These are phyloP conservation scores for Chaetomium cochliodes DNA, from an alignment of 495 filamentous ascomycete genomes.

Conservation along the genomic window DNA sequence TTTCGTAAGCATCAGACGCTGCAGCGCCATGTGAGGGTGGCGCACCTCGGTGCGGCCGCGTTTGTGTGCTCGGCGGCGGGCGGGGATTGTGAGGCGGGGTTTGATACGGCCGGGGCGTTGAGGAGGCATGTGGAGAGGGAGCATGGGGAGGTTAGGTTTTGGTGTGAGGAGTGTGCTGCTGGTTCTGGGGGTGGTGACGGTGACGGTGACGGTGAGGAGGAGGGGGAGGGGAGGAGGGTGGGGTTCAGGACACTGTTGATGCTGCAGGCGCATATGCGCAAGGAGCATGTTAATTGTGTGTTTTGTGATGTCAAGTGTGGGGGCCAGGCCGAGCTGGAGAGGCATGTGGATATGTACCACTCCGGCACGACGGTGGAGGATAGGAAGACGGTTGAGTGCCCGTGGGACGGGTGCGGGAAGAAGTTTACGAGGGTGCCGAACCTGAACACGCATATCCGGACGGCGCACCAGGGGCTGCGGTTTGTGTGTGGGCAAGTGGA, in stretches of 20 bases:
- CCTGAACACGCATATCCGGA: conserved; percentile 72
- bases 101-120: conserved; percentile 67
- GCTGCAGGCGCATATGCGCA: conserved; percentile 68
- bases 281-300: conserved; percentile 69
- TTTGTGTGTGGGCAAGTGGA: conserved; percentile 74
- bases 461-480: conserved; percentile 66
- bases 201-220: no score
- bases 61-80: conserved; percentile 62
- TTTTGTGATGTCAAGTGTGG: conserved; percentile 67
- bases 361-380: conserved; percentile 59
- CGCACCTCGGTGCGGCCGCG: conserved; percentile 66
- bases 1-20: conserved; percentile 91
- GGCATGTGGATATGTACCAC: conserved; percentile 70
- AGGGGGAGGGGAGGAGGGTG: conserved; percentile 35
- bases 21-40: conserved; percentile 71
- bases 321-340: conserved; percentile 59
- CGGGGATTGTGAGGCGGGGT: conserved; percentile 67
- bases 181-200: conserved; percentile 12
- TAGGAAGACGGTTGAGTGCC: conserved; percentile 62
- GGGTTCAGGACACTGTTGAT: conserved; percentile 70
- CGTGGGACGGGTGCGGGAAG: conserved; percentile 61
- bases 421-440: conserved; percentile 77
- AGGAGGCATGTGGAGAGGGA: conserved; percentile 66
- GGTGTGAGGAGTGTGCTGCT: conserved; percentile 63
- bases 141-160: conserved; percentile 68